Evolutionary conservation across 129 eudicot species (phyloP).

Genomic region (Flaveria ramosissima): DNA sequence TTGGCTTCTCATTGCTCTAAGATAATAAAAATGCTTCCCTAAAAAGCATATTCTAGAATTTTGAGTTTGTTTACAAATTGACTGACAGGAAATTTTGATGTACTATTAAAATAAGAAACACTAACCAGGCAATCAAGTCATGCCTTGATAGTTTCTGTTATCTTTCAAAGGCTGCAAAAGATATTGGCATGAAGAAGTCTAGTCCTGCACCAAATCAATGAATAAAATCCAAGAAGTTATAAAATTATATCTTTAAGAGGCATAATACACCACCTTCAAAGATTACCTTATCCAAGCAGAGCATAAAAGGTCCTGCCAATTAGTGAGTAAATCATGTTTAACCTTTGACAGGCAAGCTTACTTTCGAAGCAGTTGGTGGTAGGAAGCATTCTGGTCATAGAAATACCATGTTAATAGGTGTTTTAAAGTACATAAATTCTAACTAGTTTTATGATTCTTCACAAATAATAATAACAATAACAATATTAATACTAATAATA

Average conservation of each 20-base stretch:
- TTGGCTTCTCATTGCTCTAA: too few species aligned
- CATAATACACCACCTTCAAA: conserved; percentile 14
- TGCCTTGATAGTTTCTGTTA: conserved; percentile 78
- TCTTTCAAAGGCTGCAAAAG: conserved; percentile 95
- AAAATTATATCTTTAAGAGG: background rate
- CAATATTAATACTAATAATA: too few species aligned
- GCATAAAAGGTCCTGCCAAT: background rate
- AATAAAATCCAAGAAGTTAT: background rate
- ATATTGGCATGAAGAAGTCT: conserved; percentile 90
- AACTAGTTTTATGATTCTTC: background rate
- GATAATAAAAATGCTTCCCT: too few species aligned
- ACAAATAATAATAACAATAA: background rate
- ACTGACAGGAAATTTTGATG: background rate
- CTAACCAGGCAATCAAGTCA: conserved; percentile 98
- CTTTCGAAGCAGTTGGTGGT: conserved; percentile 2
- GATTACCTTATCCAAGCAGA: background rate
- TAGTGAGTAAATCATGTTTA: background rate
- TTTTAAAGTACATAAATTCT: conserved; percentile 3
- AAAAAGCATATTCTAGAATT: too few species aligned
- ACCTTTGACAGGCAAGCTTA: conserved; percentile 20
- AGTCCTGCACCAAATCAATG: conserved; percentile 56
- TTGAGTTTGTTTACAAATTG: conserved; percentile 15
- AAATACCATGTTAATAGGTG: background rate
- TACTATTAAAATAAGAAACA: conserved; percentile 1
- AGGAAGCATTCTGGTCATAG: conserved; percentile 22